Base-by-base conservation (phyloP, 164 flowering plant genomes). In the Annona squamosa region DNA sequence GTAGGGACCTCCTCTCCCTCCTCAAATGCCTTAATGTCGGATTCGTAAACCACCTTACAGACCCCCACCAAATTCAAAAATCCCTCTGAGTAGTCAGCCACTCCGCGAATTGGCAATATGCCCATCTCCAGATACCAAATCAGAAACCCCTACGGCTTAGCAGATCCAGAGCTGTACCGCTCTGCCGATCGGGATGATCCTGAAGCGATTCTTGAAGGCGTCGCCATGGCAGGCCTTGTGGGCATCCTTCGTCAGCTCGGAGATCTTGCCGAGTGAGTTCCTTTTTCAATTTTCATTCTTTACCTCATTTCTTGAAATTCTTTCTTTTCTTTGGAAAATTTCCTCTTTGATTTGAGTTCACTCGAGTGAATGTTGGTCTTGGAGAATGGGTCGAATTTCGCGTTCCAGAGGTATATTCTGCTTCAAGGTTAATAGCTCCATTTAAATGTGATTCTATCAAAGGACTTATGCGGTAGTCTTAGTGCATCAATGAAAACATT, bases 141-240 rank as follows among this genome's bases (percentile, higher is more conserved):
- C 75, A 77, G 94, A 82, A 89, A 84, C 67, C 95, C 92, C 89
- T 93, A 85, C 80, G 81, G 90, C 67, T 89, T 91, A 74, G 98
- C 95, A 64, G 97, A 92, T 89, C 95, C 98, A 26, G 95, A 93
- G 81, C 85, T 96, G 43, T 92, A 91, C 81, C 77, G 80, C 75
- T 80, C 90, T 3, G 91, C 97, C 18, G 94, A 96, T 75, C 90
- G 79, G 71, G 95, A 93, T 88, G 99, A 96, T 79, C 97, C 99
- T 18, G 98, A 96, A 69, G 97, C 97, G 26, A 69, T 96, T 4
- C 87, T 96, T 19, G 99, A 96, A 85, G 99, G 94, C 42, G 95
- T 96, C 48, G 97, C 99, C 81, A 91, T 96, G 97, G 91, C 99
- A 10, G 99, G 97, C 66, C 93, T 96, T 41, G 94, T 93, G 26